Base-by-base conservation (phyloP, 805 yeast species). In the Cyberlindnera misumaiensis region DNA sequence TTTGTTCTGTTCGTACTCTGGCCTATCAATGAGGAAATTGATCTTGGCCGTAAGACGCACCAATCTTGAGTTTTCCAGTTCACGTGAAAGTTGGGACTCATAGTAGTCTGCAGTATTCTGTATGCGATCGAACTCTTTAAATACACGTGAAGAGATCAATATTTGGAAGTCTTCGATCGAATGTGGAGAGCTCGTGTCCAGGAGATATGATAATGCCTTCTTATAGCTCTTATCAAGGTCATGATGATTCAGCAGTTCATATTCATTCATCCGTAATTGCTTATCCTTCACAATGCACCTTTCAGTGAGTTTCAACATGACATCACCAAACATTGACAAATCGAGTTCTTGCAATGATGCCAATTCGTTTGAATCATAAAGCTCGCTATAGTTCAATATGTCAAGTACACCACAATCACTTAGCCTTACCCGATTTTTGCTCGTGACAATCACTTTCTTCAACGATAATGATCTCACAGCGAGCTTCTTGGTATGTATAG, bases 41-140 rank as follows among this genome's bases (percentile, higher is more conserved):
- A 93, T 64, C 64, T 93, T 93, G 42, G 88, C 68, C 54, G 90
- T 64, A 30, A 93, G 67, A 43, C 97, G 70, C 49, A 90, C 87
- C 24, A 93, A 63, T 43, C 97, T 69, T 4, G 84, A 93, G 59
- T 93, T 93, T 58, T 93, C 97, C 18, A 89, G 63, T 58, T 90
- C 97, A 39, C 73, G 70, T 12, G 76, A 58, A 29, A 93, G 62
- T 43, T 73, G 75, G 3, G 73, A 63, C 55, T 83, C 89, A 47
- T 73, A 66, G 50, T 61, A 73, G 49, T 83, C 93, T 5, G 71
- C 61, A 37, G 67, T 61, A 31, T 65, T 65, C 53, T 75, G 73
- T 14, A 77, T 53, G 3, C 72, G 71, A 49, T 80, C 72, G 33
- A 77, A 45, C 5, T 70, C 52, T 27, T 60, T 59, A 41, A 78